Conservation (phyloP, 768 basidiomycete species). For the Sutorius australiensis region DNA sequence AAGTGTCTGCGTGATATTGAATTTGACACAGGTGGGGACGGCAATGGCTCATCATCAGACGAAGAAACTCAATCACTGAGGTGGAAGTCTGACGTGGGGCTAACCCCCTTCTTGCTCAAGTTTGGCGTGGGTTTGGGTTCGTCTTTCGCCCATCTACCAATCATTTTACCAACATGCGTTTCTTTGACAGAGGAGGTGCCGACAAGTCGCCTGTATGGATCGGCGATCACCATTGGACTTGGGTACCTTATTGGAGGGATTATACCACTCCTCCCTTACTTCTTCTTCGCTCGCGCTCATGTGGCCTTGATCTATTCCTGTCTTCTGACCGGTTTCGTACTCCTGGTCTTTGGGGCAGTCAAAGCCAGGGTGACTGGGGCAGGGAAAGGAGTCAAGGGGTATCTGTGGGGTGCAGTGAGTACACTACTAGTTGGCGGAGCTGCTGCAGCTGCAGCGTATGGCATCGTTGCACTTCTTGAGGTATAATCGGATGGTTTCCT, state of each 20-base stretch:
- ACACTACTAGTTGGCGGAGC: conserved; percentile 88
- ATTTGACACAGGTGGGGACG: conserved; percentile 32
- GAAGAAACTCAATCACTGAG: conserved; percentile 55
- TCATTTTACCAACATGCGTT: not conserved
- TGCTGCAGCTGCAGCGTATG: conserved; percentile 76
- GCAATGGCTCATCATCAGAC: conserved; percentile 32
- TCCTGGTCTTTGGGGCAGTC: conserved; percentile 87
- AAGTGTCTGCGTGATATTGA: conserved; percentile 69
- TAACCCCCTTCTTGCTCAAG: conserved; percentile 92
- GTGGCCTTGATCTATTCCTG: conserved; percentile 69
- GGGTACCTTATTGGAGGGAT: conserved; percentile 92
- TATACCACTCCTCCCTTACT: conserved; percentile 90
- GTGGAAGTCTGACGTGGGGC: conserved; percentile 76
- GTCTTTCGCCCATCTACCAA: conserved; percentile 23
- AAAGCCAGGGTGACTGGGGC: conserved; percentile 89
- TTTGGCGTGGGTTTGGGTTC: conserved; percentile 90
- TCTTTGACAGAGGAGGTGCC: conserved; percentile 76
- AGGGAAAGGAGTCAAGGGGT: conserved; percentile 58
- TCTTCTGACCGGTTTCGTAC: conserved; percentile 76
- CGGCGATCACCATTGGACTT: conserved; percentile 92
- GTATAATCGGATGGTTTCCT: conserved; percentile 2
- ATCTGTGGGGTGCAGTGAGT: conserved; percentile 82
- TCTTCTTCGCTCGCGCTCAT: conserved; percentile 74
- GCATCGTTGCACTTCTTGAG: conserved; percentile 52
- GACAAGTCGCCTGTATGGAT: conserved; percentile 75